Percentiles rank a stretch among this genome's conserved stretches.
Conservation (phyloP, 371 early-diverging fungal species). For the Capniomyces stellatus region DNA sequence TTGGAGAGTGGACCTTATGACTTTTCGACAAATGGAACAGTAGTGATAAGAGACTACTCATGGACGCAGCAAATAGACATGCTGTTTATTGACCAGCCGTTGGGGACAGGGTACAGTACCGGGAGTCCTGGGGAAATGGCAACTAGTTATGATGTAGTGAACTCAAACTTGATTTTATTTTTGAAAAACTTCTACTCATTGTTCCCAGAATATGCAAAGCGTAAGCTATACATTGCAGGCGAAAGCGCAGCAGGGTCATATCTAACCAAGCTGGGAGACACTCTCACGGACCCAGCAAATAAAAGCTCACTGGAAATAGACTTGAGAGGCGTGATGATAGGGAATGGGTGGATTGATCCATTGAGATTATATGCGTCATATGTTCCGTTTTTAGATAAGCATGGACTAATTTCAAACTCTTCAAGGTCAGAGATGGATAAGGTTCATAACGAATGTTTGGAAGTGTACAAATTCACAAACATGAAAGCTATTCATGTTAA, state of each 20-base stretch:
- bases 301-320: slow-evolving; percentile 4
- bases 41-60: slow-evolving; percentile 13
- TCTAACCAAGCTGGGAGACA: slow-evolving; percentile 21
- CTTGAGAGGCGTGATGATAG: slow-evolving; percentile 23
- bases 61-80: slow-evolving; percentile 24
- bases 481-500: slow-evolving; percentile 20
- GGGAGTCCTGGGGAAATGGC: slow-evolving; percentile 6
- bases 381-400: slow-evolving; percentile 10
- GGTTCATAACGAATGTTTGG: slow-evolving; percentile 4
- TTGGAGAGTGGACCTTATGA: slow-evolving; percentile 31
- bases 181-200: slow-evolving; percentile 22
- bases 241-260: slow-evolving; percentile 34
- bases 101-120: slow-evolving; percentile 29
- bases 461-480: slow-evolving; percentile 9
- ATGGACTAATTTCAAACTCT: slow-evolving; percentile 3
- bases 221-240: slow-evolving; percentile 28
- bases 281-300: neutral
- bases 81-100: slow-evolving; percentile 33
- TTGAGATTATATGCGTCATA: slow-evolving; percentile 22
- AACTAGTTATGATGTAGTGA: slow-evolving; percentile 11
- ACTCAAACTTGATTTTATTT: slow-evolving; percentile 17
- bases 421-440: neutral
- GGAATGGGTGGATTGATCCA: slow-evolving; percentile 29
- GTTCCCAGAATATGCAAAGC: slow-evolving; percentile 20
- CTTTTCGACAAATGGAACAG: slow-evolving; percentile 12